A percentile compares a stretch with the other conserved stretches of the same genome.
Evolutionary conservation across 345 rosid genomes (phyloP).

Genomic region (Reutealis trisperma): DNA sequence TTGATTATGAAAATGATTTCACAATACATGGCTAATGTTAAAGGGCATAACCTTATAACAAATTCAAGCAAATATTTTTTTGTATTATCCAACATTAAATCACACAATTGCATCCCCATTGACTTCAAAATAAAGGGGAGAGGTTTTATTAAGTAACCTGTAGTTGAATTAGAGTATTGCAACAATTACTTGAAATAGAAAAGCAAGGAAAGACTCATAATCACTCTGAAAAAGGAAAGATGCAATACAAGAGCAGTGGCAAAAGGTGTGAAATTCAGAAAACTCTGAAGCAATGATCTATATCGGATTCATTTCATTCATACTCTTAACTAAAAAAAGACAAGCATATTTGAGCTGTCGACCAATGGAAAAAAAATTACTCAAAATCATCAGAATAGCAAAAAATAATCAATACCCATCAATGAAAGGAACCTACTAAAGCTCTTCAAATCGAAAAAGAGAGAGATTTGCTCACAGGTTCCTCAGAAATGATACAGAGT

Average conservation of each 20-base stretch:
- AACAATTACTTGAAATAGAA: neutral
- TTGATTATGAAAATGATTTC: neutral
- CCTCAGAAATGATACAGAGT: slow-evolving; percentile 93
- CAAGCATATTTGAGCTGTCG: neutral
- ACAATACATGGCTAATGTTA: neutral
- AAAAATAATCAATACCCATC: slow-evolving; percentile 15
- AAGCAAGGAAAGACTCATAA: neutral
- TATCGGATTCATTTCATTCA: neutral
- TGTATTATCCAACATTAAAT: neutral
- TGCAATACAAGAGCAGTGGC: neutral
- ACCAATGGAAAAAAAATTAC: neutral
- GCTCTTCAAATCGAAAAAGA: neutral
- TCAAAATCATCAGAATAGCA: neutral
- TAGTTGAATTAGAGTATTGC: neutral
- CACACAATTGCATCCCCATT: neutral
- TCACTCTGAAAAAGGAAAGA: neutral
- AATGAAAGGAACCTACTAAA: neutral
- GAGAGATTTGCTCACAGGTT: slow-evolving; percentile 53
- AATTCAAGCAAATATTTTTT: neutral
- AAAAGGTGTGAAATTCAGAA: neutral
- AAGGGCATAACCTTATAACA: neutral
- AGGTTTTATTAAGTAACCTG: neutral
- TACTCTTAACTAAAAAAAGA: neutral
- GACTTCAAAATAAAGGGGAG: no score
- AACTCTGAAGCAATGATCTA: neutral